Evolutionary conservation across 2,329 filamentous ascomycete genomes (phyloP).

Genomic region (Tothia fuscella): DNA sequence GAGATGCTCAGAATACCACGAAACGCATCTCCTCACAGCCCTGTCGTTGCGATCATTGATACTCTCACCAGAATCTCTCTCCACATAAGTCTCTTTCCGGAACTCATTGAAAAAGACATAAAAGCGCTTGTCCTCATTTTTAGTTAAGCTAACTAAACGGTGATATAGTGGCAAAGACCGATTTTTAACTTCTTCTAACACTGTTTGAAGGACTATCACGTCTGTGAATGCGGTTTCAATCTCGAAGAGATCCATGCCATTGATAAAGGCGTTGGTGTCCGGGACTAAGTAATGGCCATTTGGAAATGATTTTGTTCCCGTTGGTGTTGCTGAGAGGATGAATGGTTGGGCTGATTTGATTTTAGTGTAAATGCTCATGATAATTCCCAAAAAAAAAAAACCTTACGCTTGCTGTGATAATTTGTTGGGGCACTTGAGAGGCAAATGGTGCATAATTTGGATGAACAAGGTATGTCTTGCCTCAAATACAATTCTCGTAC

Average conservation of each 20-base stretch:
- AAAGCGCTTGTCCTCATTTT: constrained; percentile 92
- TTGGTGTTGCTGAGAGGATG: constrained; percentile 78
- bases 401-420: constrained; percentile 62
- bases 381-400: constrained; percentile 6
- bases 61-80: constrained; percentile 61
- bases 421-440: constrained; percentile 63
- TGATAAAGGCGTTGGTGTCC: constrained; percentile 90
- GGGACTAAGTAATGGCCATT: constrained; percentile 89
- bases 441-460: constrained; percentile 71
- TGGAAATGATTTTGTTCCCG: constrained; percentile 69
- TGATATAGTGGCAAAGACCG: constrained; percentile 91
- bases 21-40: constrained; percentile 71
- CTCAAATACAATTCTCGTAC: constrained; percentile 92
- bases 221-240: constrained; percentile 86
- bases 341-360: constrained; percentile 57
- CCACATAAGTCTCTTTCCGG: constrained; percentile 77
- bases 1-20: constrained; percentile 85
- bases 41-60: constrained; percentile 97
- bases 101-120: constrained; percentile 99
- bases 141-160: constrained; percentile 76
- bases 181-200: constrained; percentile 91
- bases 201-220: constrained; percentile 91
- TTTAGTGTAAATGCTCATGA: constrained; percentile 14
- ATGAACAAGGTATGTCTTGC: constrained; percentile 95
- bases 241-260: constrained; percentile 95